Conservation (phyloP, 345 rosid genomes). For the Erodium maritimum region DNA sequence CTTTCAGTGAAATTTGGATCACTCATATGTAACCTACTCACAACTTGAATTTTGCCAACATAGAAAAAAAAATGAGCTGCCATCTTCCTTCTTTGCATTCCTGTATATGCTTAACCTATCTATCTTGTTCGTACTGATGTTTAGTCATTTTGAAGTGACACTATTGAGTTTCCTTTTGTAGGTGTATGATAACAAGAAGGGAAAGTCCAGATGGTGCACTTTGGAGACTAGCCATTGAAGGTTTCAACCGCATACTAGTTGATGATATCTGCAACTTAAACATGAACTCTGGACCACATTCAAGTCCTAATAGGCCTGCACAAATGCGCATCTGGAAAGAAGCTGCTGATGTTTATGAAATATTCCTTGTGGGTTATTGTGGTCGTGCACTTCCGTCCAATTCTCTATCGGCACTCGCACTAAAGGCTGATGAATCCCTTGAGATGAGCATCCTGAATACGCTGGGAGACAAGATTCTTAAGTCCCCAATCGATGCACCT, state of each 20-base stretch:
- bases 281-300: conserved; percentile 30
- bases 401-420: conserved; percentile 45
- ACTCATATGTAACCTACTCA: background rate
- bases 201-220: conserved; percentile 89
- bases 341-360: conserved; percentile 86
- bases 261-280: conserved; percentile 44
- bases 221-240: conserved; percentile 86
- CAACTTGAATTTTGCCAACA: background rate
- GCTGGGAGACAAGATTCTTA: conserved; percentile 71
- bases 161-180: conserved; percentile 14
- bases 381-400: conserved; percentile 86
- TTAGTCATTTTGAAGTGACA: conserved; percentile 1
- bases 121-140: background rate
- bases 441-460: conserved; percentile 67
- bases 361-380: conserved; percentile 86
- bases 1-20: background rate
- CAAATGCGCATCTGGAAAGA: conserved; percentile 86
- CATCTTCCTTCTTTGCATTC: background rate
- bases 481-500: conserved; percentile 68
- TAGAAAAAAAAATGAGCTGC: background rate
- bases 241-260: conserved; percentile 64
- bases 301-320: conserved; percentile 45
- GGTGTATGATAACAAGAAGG: conserved; percentile 95
- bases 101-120: background rate
- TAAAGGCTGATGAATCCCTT: conserved; percentile 65